Percentiles rank a stretch among this genome's conserved stretches.
Evolutionary conservation across 768 basidiomycete genomes (phyloP).

Genomic region (Lactarius hengduanensis): DNA sequence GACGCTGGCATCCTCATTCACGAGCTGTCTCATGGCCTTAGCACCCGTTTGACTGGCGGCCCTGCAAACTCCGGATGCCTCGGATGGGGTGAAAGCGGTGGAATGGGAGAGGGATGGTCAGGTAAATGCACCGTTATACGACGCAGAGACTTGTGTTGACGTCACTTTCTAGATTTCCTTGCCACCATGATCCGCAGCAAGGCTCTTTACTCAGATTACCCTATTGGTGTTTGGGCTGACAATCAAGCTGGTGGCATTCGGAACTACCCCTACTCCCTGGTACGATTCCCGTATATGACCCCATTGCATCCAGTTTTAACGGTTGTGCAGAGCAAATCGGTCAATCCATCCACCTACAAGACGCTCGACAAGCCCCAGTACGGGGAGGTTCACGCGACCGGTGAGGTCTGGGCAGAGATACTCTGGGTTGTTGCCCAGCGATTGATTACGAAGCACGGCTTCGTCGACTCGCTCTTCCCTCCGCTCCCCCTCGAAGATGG

Average conservation of each 20-base stretch:
- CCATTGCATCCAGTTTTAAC: conserved; percentile 4
- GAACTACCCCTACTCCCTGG: conserved; percentile 82
- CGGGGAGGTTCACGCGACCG: conserved; percentile 90
- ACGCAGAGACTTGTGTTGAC: background rate
- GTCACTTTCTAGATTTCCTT: conserved; percentile 57
- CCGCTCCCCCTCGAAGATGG: conserved; percentile 66
- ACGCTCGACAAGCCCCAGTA: conserved; percentile 91
- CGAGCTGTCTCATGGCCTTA: conserved; percentile 84
- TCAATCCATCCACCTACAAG: conserved; percentile 94
- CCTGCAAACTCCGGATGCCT: conserved; percentile 91
- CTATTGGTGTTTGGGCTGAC: conserved; percentile 96
- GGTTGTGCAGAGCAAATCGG: conserved; percentile 46
- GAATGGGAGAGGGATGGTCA: conserved; percentile 99
- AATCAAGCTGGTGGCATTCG: conserved; percentile 75
- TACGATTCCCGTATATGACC: conserved; percentile 24
- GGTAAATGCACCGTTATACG: conserved; percentile 39
- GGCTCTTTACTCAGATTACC: conserved; percentile 67
- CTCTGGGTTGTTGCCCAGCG: conserved; percentile 77
- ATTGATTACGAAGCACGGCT: conserved; percentile 81
- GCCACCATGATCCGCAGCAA: conserved; percentile 86
- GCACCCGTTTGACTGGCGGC: conserved; percentile 93
- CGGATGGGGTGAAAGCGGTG: conserved; percentile 93
- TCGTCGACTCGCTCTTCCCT: conserved; percentile 75
- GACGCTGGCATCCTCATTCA: conserved; percentile 98
- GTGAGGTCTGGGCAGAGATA: conserved; percentile 94